Conservation (phyloP, 306 rosid genomes). For the Cucurbita ficifolia region DNA sequence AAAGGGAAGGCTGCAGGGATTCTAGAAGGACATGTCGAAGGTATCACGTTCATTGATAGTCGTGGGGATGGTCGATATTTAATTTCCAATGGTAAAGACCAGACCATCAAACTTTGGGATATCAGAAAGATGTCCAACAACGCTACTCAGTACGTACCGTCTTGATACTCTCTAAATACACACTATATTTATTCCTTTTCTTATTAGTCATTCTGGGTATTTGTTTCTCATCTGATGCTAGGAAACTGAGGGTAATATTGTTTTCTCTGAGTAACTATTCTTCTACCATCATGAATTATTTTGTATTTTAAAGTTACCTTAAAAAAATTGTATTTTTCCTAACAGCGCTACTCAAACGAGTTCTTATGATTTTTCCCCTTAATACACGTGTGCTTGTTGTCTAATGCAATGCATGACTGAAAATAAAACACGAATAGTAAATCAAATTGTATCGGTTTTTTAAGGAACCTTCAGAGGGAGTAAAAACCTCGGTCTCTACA, state of each 20-base stretch:
- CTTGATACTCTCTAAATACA: neutral
- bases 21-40: slow-evolving; percentile 78
- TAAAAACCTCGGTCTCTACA: neutral
- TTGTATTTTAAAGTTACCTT: neutral
- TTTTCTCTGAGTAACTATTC: neutral
- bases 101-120: slow-evolving; percentile 89
- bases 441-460: neutral
- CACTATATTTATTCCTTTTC: neutral
- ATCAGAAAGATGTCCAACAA: slow-evolving; percentile 65
- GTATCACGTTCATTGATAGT: slow-evolving; percentile 73
- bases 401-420: neutral
- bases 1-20: slow-evolving; percentile 64
- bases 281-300: neutral
- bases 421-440: neutral
- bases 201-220: neutral
- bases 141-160: slow-evolving; percentile 30
- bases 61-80: slow-evolving; percentile 86
- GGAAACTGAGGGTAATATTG: neutral
- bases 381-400: neutral
- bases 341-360: neutral
- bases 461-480: neutral
- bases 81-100: slow-evolving; percentile 89
- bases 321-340: neutral
- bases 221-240: neutral
- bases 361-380: neutral